Percentiles rank a stretch among this genome's conserved stretches.
phyloP scores from a whole-genome alignment of 139 green algal species.

The Ettlia oleoabundans region DNA sequence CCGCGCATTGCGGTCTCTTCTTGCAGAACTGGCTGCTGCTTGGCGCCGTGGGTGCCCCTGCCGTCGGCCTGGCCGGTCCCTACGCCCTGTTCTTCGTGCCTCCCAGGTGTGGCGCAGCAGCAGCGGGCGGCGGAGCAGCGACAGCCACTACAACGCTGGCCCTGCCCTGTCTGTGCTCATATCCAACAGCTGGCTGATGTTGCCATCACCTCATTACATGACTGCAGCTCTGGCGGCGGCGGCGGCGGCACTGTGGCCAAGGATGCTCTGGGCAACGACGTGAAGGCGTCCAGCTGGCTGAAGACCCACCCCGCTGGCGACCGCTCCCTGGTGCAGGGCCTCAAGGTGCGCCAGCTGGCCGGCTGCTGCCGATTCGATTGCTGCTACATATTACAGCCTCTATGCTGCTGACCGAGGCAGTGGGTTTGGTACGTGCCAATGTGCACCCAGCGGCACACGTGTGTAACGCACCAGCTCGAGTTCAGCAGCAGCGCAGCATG shows the following conservation, averaged over 20 bases:
- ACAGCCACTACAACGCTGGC: neutral
- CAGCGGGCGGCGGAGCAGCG: neutral
- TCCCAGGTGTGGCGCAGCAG: too few relatives aligned
- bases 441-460: too few relatives aligned
- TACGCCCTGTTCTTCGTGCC: conserved; percentile 88
- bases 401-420: neutral
- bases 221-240: conserved; percentile 74
- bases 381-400: neutral
- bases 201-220: neutral
- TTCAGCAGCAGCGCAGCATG: neutral
- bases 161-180: too few relatives aligned
- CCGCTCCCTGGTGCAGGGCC: conserved; percentile 89
- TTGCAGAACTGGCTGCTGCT: conserved; percentile 81
- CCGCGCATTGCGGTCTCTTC: too few relatives aligned
- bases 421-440: too few relatives aligned
- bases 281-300: conserved; percentile 82
- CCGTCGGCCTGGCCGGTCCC: conserved; percentile 61
- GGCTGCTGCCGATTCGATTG: neutral
- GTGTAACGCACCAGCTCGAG: neutral
- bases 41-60: conserved; percentile 75
- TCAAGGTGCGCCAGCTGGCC: conserved; percentile 77
- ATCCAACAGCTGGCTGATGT: neutral
- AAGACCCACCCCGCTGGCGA: conserved; percentile 87
- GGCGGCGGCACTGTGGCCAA: conserved; percentile 86
- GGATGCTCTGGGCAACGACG: conserved; percentile 96